A percentile compares a stretch with the other conserved stretches of the same genome.
phyloP scores from a whole-genome alignment of 106 monocot species.

The Ottelia alismoides region DNA sequence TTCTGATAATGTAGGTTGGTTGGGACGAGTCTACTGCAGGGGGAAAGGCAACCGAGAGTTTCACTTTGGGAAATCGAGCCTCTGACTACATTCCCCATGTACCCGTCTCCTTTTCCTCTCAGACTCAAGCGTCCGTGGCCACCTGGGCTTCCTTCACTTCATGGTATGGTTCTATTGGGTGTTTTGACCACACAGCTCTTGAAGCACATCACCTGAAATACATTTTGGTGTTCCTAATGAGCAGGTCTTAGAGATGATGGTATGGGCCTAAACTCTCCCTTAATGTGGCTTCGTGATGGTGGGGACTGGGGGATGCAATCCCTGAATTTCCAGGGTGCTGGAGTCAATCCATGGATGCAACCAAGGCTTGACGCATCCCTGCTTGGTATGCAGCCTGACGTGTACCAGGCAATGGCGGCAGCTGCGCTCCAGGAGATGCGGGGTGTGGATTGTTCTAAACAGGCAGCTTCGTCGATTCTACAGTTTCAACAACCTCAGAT shows the following conservation, averaged over 20 bases:
- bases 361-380: conserved; percentile 51
- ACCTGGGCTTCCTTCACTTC: conserved; percentile 68
- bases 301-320: conserved; percentile 50
- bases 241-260: conserved; percentile 55
- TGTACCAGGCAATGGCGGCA: conserved; percentile 29
- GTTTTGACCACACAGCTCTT: not conserved
- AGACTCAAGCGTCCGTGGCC: conserved; percentile 94
- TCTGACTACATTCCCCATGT: conserved; percentile 94
- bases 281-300: conserved; percentile 63
- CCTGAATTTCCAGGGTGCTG: conserved; percentile 65
- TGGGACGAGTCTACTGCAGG: conserved; percentile 98
- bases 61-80: conserved; percentile 99
- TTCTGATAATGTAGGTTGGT: conserved; percentile 96
- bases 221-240: conserved; percentile 1
- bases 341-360: conserved; percentile 58
- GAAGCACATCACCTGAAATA: not conserved
- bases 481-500: conserved; percentile 32
- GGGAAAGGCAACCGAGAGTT: conserved; percentile 84
- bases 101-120: conserved; percentile 74
- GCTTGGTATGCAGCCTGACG: conserved; percentile 45
- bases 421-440: conserved; percentile 25
- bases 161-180: conserved; percentile 9
- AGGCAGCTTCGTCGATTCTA: conserved; percentile 14
- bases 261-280: conserved; percentile 36
- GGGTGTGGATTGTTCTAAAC: conserved; percentile 15